These are phyloP conservation scores for Chaetomium cochliodes DNA, from an alignment of 495 filamentous ascomycete genomes.

Conservation along the genomic window DNA sequence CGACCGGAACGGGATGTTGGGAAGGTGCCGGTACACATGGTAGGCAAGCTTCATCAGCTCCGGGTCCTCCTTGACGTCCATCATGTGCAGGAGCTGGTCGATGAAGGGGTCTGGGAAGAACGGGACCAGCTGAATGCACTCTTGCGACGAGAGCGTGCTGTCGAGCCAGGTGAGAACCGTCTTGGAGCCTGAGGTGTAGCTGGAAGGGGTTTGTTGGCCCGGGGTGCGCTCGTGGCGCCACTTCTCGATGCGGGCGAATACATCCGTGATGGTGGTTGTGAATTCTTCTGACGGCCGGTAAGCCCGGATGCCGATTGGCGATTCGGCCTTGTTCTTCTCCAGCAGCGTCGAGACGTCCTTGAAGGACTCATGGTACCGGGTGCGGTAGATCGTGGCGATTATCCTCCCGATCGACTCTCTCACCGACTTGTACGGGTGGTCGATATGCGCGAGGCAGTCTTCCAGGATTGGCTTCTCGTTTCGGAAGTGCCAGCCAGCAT, in stretches of 20 bases:
- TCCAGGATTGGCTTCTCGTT: conserved; percentile 83
- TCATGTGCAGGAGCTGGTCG: conserved; percentile 94
- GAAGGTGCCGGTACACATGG: conserved; percentile 93
- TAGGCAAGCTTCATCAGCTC: conserved; percentile 94
- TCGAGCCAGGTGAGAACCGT: conserved; percentile 96
- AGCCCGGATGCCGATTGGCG: conserved; percentile 80
- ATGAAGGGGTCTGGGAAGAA: conserved; percentile 92
- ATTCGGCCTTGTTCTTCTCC: conserved; percentile 70
- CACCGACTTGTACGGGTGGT: conserved; percentile 97
- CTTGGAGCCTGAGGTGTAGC: conserved; percentile 95
- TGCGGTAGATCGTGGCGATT: conserved; percentile 81
- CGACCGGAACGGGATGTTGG: conserved; percentile 88
- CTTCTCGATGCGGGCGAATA: conserved; percentile 78
- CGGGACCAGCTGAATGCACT: conserved; percentile 85
- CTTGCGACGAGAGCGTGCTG: conserved; percentile 81
- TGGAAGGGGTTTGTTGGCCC: conserved; percentile 87
- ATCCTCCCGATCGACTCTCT: conserved; percentile 92
- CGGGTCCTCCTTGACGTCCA: conserved; percentile 98
- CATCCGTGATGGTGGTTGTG: conserved; percentile 63
- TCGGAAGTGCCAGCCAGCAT: conserved; percentile 95
- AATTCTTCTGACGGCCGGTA: conserved; percentile 78
- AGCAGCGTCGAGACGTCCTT: conserved; percentile 71
- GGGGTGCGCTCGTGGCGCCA: conserved; percentile 84
- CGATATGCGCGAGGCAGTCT: conserved; percentile 85
- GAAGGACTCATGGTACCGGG: conserved; percentile 90